phyloP scores from a whole-genome alignment of 768 basidiomycete genomes.

The Tylopilus subfusipes region DNA sequence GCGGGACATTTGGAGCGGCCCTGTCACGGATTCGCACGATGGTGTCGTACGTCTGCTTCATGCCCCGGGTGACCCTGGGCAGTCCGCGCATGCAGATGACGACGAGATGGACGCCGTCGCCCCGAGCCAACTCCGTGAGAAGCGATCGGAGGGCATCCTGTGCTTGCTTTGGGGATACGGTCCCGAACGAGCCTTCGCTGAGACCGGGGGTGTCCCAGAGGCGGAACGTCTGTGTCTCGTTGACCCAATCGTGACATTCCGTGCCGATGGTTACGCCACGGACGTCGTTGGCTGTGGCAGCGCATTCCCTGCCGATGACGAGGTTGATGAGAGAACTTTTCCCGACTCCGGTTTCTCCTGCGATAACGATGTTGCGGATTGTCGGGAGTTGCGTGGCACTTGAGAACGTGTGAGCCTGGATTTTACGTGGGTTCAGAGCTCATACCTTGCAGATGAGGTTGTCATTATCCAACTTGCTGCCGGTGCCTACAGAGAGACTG shows the following conservation, averaged over 20 bases:
- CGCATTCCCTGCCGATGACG: slow-evolving; percentile 21
- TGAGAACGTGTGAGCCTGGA: slow-evolving; percentile 5
- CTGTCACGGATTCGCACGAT: slow-evolving; percentile 22
- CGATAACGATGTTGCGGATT: slow-evolving; percentile 27
- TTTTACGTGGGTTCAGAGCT: not conserved
- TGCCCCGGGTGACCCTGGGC: slow-evolving; percentile 23
- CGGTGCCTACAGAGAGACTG: not conserved
- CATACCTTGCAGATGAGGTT: slow-evolving; percentile 5
- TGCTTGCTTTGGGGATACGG: slow-evolving; percentile 21
- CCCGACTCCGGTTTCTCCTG: slow-evolving; percentile 30
- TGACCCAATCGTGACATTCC: slow-evolving; percentile 16
- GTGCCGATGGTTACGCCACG: slow-evolving; percentile 23
- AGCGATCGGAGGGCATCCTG: slow-evolving; percentile 26
- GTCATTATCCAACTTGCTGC: slow-evolving; percentile 7
- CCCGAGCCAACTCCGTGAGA: slow-evolving; percentile 19
- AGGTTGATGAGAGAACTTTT: slow-evolving; percentile 33
- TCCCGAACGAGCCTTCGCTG: slow-evolving; percentile 26
- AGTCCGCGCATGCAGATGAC: slow-evolving; percentile 29
- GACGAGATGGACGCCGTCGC: slow-evolving; percentile 24
- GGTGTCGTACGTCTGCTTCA: slow-evolving; percentile 27
- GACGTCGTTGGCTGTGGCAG: slow-evolving; percentile 20
- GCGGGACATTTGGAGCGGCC: slow-evolving; percentile 13
- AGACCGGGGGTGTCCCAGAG: slow-evolving; percentile 34
- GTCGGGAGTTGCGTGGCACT: slow-evolving; percentile 9
- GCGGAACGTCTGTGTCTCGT: slow-evolving; percentile 18